Evolutionary conservation across 2,329 filamentous ascomycete species (phyloP).

Genomic region (Cladosporium halotolerans): DNA sequence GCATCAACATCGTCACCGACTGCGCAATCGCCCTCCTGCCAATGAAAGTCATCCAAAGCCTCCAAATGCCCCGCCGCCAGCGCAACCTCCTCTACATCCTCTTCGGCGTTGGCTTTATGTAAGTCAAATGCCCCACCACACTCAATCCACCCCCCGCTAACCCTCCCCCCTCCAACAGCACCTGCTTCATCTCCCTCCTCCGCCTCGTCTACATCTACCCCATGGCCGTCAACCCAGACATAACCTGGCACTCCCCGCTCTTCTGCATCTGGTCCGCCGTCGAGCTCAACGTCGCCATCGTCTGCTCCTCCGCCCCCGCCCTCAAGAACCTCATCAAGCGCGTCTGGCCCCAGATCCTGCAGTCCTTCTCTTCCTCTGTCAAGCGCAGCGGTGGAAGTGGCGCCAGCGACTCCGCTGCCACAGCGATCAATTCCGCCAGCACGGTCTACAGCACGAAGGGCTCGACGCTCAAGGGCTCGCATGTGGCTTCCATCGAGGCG

Average conservation of each 20-base stretch:
- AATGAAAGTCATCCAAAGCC: not conserved
- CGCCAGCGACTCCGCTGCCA: not conserved
- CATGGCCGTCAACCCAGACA: not conserved
- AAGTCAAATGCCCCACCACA: conserved; percentile 16
- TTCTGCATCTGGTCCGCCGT: not conserved
- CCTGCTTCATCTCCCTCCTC: conserved; percentile 21
- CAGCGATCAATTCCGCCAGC: conserved; percentile 12
- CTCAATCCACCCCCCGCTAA: not conserved
- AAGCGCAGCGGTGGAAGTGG: not conserved
- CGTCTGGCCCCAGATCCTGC: not conserved
- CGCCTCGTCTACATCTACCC: conserved; percentile 18
- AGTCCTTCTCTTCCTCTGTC: not conserved
- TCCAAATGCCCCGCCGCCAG: conserved; percentile 13
- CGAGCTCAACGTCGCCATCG: not conserved
- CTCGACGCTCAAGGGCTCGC: conserved; percentile 16
- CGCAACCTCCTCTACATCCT: conserved; percentile 26
- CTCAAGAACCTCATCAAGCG: not conserved
- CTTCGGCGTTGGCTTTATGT: conserved; percentile 21
- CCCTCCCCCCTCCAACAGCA: conserved; percentile 21
- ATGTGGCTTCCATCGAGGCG: not conserved
- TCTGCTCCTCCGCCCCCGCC: not conserved
- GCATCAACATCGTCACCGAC: not conserved
- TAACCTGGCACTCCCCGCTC: not conserved
- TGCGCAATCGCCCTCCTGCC: not conserved
- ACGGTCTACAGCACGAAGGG: conserved; percentile 20